Conservation (phyloP, 2,329 filamentous ascomycete genomes). For the Microcyclosporella mali region DNA sequence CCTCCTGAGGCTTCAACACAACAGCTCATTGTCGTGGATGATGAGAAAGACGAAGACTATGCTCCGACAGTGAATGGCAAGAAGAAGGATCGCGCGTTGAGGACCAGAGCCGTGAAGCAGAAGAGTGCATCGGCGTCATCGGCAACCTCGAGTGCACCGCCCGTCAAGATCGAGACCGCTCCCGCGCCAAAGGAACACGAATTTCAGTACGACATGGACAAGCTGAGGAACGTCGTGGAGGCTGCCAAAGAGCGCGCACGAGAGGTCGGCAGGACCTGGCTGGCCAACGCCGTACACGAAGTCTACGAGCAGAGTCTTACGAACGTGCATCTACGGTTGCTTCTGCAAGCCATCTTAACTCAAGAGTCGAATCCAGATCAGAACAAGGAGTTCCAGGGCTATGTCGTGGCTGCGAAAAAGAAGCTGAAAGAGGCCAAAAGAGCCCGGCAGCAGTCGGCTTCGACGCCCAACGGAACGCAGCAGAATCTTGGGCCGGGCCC, state of each 20-base stretch:
- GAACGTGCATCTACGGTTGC: conserved; percentile 32
- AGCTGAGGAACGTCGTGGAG: conserved; percentile 34
- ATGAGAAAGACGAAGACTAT: conserved; percentile 45
- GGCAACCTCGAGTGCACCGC: conserved; percentile 12
- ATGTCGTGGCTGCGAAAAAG: conserved; percentile 41
- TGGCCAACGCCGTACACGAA: conserved; percentile 38
- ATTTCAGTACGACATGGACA: conserved; percentile 20
- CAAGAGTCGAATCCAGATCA: conserved; percentile 37
- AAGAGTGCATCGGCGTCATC: conserved; percentile 20
- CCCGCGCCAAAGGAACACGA: conserved; percentile 5
- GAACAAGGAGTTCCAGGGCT: conserved; percentile 36
- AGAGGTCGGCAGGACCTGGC: conserved; percentile 31
- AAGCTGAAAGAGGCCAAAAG: conserved; percentile 29
- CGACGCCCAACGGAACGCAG: conserved; percentile 23
- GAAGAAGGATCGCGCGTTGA: conserved; percentile 25
- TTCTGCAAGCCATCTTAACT: conserved; percentile 40
- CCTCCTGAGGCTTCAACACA: conserved; percentile 32
- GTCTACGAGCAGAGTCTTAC: conserved; percentile 38
- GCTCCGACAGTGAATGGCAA: conserved; percentile 32
- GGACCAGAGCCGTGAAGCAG: conserved; percentile 20
- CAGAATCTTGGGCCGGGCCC: conserved; percentile 19
- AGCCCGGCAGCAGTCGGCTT: conserved; percentile 32
- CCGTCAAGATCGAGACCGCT: conserved; percentile 1
- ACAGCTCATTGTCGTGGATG: conserved; percentile 34
- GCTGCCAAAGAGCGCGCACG: conserved; percentile 38